Base-by-base conservation (phyloP, 2,329 filamentous ascomycete genomes). In the Stagonosporopsis cucurbitacearum region DNA sequence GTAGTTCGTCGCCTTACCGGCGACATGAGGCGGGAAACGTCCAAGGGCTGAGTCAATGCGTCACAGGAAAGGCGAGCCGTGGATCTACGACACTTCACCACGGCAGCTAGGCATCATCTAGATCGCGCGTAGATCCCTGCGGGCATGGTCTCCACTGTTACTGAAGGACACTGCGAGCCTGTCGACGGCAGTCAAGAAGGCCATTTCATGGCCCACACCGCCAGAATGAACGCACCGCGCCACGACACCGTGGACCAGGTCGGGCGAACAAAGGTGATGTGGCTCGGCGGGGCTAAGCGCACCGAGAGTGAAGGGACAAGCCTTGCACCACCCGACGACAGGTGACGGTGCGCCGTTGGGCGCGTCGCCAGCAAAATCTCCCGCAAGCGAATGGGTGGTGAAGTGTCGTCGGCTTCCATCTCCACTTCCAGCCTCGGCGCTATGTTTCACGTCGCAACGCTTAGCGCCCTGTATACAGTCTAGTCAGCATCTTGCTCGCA, bases 251-350 rank as follows among this genome's bases (percentile, higher is more conserved):
- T 42, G 15, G 36, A 40, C 42, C 50, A n/a, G 35, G 35, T 28
- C 35, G 30, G 52, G 53, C 47, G 53, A 51, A 57, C 35, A 59
- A 49, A 60, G 44, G 26, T n/a, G 26, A 51, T 60, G 23, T 57
- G 49, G 58, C 26, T 49, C 20, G 17, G 60, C 54, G 50, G 44
- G 20, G 50, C 59, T 35, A 60, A 60, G 59, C 50, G 50, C 25
- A 28, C 50, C 56, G 54, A 53, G 48, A 35, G 69, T 69, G 51
- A 54, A 65, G 48, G 58, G 65, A 57, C 37, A 26, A 40, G 54
- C 39, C 57, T 59, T 50, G 66, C 58, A 62, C 58, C 41, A 67
- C 57, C 57, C 66, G 65, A 73, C 65, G 66, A 75, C 61, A 73
- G 72, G 73, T 64, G 58, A 63, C 49, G 50, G 63, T 58, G 67